Evolutionary conservation across 23 red algal genomes (phyloP).

Genomic region (Agarophyton chilense): DNA sequence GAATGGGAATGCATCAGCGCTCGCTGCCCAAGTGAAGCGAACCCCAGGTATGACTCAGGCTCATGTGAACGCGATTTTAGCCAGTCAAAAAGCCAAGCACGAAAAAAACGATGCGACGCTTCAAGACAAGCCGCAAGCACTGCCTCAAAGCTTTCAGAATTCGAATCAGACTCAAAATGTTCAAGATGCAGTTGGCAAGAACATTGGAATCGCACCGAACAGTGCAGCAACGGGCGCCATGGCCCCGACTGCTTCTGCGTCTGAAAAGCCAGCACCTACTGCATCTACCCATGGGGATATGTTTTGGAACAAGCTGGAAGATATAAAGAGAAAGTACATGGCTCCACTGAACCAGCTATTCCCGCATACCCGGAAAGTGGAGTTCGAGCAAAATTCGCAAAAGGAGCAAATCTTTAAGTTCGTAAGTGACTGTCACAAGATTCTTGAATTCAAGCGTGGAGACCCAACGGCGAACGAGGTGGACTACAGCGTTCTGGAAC

Average conservation of each 20-base stretch:
- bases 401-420: slow-evolving; percentile 16
- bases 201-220: background rate
- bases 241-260: too few species aligned
- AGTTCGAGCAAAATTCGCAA: background rate
- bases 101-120: background rate
- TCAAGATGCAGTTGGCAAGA: background rate
- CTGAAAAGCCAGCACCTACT: too few species aligned
- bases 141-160: background rate
- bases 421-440: slow-evolving; percentile 7
- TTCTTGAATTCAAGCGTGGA: slow-evolving; percentile 1
- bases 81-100: background rate
- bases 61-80: slow-evolving; percentile 4
- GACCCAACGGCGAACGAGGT: background rate
- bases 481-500: background rate
- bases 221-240: background rate
- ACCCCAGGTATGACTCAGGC: background rate
- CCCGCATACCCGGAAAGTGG: slow-evolving; percentile 8
- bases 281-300: too few species aligned
- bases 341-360: slow-evolving; percentile 15
- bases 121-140: background rate
- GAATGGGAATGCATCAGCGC: background rate
- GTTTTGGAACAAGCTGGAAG: slow-evolving; percentile 43
- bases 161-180: background rate
- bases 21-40: slow-evolving; percentile 6
- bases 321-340: slow-evolving; percentile 28